A percentile compares a stretch with the other conserved stretches of the same genome.
Conservation (phyloP, 1,284 basidiomycete genomes). For the Termitomyces sp. region DNA sequence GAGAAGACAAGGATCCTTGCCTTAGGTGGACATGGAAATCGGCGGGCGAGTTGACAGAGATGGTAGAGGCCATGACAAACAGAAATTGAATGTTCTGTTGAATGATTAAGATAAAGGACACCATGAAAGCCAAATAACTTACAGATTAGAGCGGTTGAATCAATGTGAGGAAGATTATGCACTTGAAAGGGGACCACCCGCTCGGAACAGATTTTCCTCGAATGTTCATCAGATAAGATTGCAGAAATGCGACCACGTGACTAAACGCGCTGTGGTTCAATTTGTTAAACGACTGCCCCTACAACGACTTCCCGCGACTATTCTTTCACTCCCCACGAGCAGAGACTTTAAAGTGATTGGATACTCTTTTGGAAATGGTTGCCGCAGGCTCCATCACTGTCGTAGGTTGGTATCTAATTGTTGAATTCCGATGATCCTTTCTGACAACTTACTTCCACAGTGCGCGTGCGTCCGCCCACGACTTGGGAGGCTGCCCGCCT, state of each 20-base stretch:
- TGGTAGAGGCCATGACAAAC: slow-evolving; percentile 28
- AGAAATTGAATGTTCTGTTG: neutral
- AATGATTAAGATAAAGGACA: neutral
- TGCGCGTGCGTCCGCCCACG: slow-evolving; percentile 88
- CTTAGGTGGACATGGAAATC: slow-evolving; percentile 98
- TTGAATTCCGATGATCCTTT: slow-evolving; percentile 14
- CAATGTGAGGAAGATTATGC: neutral
- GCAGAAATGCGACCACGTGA: slow-evolving; percentile 31
- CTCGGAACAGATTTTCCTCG: neutral
- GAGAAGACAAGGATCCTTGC: slow-evolving; percentile 76
- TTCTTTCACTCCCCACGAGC: slow-evolving; percentile 1
- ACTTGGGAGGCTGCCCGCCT: slow-evolving; percentile 79
- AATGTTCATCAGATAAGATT: slow-evolving; percentile 23
- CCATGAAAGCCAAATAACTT: neutral
- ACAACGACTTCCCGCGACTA: slow-evolving; percentile 17
- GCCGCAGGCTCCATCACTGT: slow-evolving; percentile 83
- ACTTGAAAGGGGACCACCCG: no score
- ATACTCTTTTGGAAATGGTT: slow-evolving; percentile 49
- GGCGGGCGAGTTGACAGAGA: slow-evolving; percentile 68
- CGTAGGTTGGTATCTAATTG: slow-evolving; percentile 50
- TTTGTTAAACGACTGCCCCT: slow-evolving; percentile 16
- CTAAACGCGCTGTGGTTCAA: slow-evolving; percentile 35
- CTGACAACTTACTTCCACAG: slow-evolving; percentile 36
- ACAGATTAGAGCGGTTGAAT: neutral
- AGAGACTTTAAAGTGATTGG: neutral